Base-by-base conservation (phyloP, 148 eudicot species). In the Cornus controversa region DNA sequence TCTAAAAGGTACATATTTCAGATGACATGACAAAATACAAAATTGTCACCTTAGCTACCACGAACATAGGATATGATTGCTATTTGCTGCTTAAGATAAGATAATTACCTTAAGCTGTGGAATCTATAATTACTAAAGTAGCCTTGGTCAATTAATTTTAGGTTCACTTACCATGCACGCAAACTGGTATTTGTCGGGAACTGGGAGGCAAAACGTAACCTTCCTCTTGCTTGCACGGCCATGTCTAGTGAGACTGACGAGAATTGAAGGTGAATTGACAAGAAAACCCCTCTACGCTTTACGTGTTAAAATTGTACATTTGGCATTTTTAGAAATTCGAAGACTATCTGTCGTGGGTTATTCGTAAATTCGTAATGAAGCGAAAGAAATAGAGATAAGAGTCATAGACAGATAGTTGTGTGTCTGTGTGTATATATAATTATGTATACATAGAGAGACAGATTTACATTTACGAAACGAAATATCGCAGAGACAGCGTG, bases 131-230 rank as follows among this genome's bases (percentile, higher is more conserved):
- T 47, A 79, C 74, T 31, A 77, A 2, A 71, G 6, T 76, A 75
- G 67, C 80, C 80, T 37, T 36, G 45, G 84, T 70, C 79, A 72
- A 25, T 34, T 18, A 72, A 25, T 34, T 18, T 74, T 57, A 71
- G 68, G 86, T 67, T 85, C 83, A 82, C 91, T 88, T 88, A 78
- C 80, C 84, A 86, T 82, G 82, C 87, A 88, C 89, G 91, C 71
- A 75, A 73, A 60, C 69, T 71, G 36, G 80, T 37, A 20, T 36
- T 80, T 84, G 87, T 86, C 84, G 86, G 69, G 64, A 66, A 64
- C 69, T 75, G 67, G 84, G 76, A 82, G 86, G 83, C 87, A 86
- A n/a, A 67, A 81, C 79, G 82, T 78, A 79, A 75, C 54, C 79
- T 34, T 34, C 64, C 69, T 64, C 66, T 72, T 60, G 68, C 79